Evolutionary conservation across 2,329 filamentous ascomycete species (phyloP), one percentile per base, ranked within the genome.

Genomic region (Dothistroma pini): DNA sequence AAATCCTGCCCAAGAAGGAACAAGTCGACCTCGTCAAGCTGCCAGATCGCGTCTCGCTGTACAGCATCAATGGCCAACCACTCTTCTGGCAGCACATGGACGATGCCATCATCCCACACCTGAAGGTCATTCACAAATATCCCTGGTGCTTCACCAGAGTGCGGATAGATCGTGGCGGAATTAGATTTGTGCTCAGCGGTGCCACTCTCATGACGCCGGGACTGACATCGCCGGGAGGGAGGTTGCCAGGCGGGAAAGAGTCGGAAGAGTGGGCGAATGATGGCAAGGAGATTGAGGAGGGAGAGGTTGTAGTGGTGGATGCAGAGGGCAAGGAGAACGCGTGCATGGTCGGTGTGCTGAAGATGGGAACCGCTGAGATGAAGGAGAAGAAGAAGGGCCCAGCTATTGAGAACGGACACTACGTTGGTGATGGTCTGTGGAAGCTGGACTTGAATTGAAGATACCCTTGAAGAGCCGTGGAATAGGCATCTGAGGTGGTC

Each of bases 131-230:
- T 41, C 95, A 99, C 81, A 85, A 89, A 69, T 97, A 93, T 79
- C 95, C 95, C 10, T 80, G 86, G 68, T 89, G 86, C 61, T 93
- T 99, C 75, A 88, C 90, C 19, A 89, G 86, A 56, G 83, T 99
- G 60, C 89, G 93, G 61, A 96, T 97, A 75, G 95, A 99, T 77
- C 86, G 95, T 54, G 95, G 95, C 64, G 95, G 95, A 5, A 97
- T 99, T 72, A 90, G 95, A 63, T 99, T 99, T 78, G 93, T 99
- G 29, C 85, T 99, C 1, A 90, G 87, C 0, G 95, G 95, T 50
- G 95, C 95, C 0, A 91, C 93, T 14, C 87, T 99, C 65, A 99
- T 99, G 95, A 93, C 92, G 1, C 95, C 95, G 0, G 95, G 95
- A 0, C 77, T 99, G 69, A 99, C 95, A 31, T 91, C 87, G 21